These are phyloP conservation scores for Amphibolis antarctica DNA, from an alignment of 106 monocot species.

Conservation along the genomic window DNA sequence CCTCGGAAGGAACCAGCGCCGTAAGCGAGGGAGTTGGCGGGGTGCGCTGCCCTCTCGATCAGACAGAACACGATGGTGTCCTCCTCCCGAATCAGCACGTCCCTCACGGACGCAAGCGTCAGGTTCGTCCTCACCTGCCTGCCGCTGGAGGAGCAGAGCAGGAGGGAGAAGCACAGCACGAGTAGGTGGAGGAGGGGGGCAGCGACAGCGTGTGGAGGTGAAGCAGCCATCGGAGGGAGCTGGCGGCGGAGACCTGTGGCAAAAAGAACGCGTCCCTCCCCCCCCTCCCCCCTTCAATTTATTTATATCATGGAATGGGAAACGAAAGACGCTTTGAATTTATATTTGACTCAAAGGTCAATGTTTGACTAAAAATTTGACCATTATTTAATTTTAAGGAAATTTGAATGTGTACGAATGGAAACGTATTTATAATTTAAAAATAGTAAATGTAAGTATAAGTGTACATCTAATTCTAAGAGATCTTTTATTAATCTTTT, in stretches of 20 bases:
- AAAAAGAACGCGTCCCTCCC: no score
- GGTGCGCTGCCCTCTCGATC: constrained; percentile 53
- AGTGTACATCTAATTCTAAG: no score
- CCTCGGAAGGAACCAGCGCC: constrained; percentile 5
- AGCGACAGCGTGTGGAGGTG: background rate
- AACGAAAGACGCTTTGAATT: no score
- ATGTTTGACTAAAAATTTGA: no score
- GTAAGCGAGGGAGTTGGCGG: constrained; percentile 44
- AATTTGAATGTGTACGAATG: no score
- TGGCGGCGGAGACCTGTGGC: background rate
- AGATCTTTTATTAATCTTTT: no score
- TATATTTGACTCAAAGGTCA: no score
- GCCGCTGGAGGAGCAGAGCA: background rate
- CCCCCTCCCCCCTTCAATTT: no score
- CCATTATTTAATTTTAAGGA: no score
- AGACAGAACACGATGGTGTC: constrained; percentile 83
- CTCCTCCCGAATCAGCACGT: constrained; percentile 50
- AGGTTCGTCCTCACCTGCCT: background rate
- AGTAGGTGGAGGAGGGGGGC: background rate
- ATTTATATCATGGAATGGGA: no score
- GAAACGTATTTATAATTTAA: no score
- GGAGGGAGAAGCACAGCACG: background rate
- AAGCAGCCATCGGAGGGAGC: background rate
- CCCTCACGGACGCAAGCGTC: constrained; percentile 51
- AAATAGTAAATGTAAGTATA: no score